phyloP scores from a whole-genome alignment of 805 yeast species.

The Suhomyces emberorum region DNA sequence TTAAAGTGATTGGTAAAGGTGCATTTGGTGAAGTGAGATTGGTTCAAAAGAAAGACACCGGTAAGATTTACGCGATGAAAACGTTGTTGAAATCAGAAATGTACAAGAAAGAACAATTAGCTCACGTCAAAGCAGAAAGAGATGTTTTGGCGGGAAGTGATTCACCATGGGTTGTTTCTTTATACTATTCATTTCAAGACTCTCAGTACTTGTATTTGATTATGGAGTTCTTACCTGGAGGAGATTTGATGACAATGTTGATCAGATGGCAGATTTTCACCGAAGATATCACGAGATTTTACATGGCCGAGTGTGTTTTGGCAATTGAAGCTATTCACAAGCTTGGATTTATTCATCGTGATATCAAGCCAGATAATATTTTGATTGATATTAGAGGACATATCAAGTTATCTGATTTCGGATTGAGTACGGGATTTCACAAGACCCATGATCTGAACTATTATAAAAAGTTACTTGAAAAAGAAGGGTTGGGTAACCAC shows the following conservation, averaged over 20 bases:
- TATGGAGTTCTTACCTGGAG: conserved; percentile 58
- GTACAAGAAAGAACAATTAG: conserved; percentile 91
- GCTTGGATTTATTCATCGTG: conserved; percentile 92
- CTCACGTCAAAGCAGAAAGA: conserved; percentile 93
- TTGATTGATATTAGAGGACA: conserved; percentile 77
- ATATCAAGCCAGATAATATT: conserved; percentile 95
- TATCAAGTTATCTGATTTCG: conserved; percentile 70
- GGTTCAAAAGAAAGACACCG: conserved; percentile 90
- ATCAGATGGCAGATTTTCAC: conserved; percentile 92
- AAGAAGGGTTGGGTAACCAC: conserved; percentile 42
- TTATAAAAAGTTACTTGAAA: conserved; percentile 74
- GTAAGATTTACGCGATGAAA: conserved; percentile 92
- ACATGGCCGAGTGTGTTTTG: conserved; percentile 93
- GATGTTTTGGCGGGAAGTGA: conserved; percentile 91
- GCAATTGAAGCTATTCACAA: conserved; percentile 94
- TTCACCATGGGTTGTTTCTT: conserved; percentile 84
- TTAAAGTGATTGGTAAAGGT: conserved; percentile 91
- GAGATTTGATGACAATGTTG: conserved; percentile 91
- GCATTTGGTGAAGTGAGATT: conserved; percentile 97
- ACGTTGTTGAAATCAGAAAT: conserved; percentile 86
- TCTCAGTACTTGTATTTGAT: conserved; percentile 53
- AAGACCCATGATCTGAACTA: conserved; percentile 89
- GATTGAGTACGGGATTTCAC: conserved; percentile 86
- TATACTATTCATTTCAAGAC: conserved; percentile 81
- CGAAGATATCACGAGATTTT: conserved; percentile 88